phyloP scores from a whole-genome alignment of 345 rosid genomes.

The Geranium rotundifolium region DNA sequence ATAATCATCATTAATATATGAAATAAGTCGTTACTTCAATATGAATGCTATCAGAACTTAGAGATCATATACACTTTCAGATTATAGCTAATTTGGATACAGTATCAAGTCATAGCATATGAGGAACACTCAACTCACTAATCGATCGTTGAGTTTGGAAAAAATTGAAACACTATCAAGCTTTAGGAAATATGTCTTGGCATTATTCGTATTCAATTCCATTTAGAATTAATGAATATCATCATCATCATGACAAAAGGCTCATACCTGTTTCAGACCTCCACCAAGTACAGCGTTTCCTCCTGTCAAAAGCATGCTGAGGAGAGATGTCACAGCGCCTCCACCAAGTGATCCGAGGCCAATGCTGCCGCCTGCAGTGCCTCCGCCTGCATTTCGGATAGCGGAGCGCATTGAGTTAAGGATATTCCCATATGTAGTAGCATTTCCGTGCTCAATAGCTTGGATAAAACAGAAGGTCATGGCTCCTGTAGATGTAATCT shows the following conservation, averaged over 20 bases:
- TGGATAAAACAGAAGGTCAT: slow-evolving; percentile 86
- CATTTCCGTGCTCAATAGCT: slow-evolving; percentile 69
- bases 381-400: slow-evolving; percentile 37
- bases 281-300: slow-evolving; percentile 32
- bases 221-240: background rate
- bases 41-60: no score
- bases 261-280: slow-evolving; percentile 51
- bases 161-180: no score
- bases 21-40: background rate
- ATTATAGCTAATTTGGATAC: background rate
- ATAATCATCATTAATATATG: background rate
- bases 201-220: background rate
- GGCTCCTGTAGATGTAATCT: slow-evolving; percentile 74
- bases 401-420: slow-evolving; percentile 60
- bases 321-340: slow-evolving; percentile 53
- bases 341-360: slow-evolving; percentile 3
- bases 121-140: no score
- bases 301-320: slow-evolving; percentile 65
- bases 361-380: slow-evolving; percentile 13
- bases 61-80: no score
- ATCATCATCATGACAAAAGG: background rate
- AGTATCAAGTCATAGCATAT: background rate
- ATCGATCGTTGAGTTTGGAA: no score
- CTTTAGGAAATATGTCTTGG: background rate
- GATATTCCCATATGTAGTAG: slow-evolving; percentile 58